These are phyloP conservation scores for Citrus glauca DNA, from an alignment of 345 rosid genomes.

Conservation along the genomic window DNA sequence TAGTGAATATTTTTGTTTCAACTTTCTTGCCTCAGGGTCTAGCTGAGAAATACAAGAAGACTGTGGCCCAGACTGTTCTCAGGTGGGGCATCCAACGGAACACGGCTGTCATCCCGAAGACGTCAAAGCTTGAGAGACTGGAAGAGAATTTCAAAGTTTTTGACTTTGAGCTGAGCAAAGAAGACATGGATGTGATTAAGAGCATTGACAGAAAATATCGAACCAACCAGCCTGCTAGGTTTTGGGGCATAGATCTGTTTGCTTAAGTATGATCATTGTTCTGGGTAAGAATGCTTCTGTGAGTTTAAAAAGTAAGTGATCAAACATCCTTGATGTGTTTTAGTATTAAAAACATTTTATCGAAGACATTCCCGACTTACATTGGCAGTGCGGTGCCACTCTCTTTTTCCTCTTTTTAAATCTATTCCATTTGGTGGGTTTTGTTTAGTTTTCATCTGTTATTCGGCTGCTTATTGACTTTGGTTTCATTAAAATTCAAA, in stretches of 20 bases:
- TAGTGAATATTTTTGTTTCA: not conserved
- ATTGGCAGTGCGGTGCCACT: not conserved
- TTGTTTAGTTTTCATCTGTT: not conserved
- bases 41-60: slow-evolving; percentile 73
- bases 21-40: slow-evolving; percentile 40
- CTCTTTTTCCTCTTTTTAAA: not conserved
- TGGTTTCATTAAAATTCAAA: not conserved
- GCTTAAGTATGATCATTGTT: slow-evolving; percentile 35
- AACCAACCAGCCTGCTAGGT: slow-evolving; percentile 70
- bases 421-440: not conserved
- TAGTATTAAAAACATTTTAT: not conserved
- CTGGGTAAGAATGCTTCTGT: not conserved
- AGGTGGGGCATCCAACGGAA: slow-evolving; percentile 82
- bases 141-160: slow-evolving; percentile 58
- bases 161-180: slow-evolving; percentile 58
- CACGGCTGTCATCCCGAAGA: slow-evolving; percentile 72
- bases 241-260: slow-evolving; percentile 79
- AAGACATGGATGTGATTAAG: slow-evolving; percentile 69
- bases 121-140: slow-evolving; percentile 64
- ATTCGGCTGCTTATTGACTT: not conserved
- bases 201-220: slow-evolving; percentile 55
- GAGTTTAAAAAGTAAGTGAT: not conserved
- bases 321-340: not conserved
- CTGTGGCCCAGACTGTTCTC: slow-evolving; percentile 68
- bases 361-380: not conserved